phyloP scores from a whole-genome alignment of 2,329 filamentous ascomycete genomes.

The Calonectria henricotiae region DNA sequence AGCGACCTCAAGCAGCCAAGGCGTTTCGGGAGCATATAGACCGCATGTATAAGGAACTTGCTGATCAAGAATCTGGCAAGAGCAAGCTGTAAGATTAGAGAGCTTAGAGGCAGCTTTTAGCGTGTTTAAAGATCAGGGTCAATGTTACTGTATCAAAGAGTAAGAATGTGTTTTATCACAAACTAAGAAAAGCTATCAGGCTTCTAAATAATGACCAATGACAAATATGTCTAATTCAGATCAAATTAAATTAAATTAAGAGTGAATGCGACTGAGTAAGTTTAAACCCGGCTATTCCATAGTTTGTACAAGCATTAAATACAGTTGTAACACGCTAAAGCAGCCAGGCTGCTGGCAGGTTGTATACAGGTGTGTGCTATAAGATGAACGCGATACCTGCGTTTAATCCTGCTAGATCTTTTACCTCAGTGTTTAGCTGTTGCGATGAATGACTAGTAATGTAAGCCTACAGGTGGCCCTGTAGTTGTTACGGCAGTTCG shows the following conservation, averaged over 20 bases:
- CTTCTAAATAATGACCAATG: constrained; percentile 14
- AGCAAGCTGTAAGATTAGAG: constrained; percentile 49
- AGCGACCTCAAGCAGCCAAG: constrained; percentile 71
- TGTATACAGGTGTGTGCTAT: too few relatives aligned
- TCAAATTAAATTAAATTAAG: neutral
- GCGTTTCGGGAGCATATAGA: constrained; percentile 70
- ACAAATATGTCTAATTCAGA: neutral
- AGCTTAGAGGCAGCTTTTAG: constrained; percentile 3
- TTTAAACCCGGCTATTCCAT: too few relatives aligned
- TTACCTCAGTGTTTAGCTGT: too few relatives aligned
- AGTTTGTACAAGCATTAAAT: too few relatives aligned
- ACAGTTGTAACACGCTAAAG: too few relatives aligned
- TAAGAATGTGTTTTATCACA: neutral
- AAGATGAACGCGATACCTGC: too few relatives aligned
- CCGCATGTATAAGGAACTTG: constrained; percentile 71
- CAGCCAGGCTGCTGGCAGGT: too few relatives aligned
- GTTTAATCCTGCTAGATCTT: too few relatives aligned
- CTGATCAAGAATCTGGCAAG: constrained; percentile 41
- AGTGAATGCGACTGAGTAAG: neutral
- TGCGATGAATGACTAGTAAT: too few relatives aligned
- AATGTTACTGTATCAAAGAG: constrained; percentile 3
- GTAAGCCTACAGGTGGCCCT: too few relatives aligned
- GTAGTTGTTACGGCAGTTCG: too few relatives aligned
- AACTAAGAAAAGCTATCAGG: neutral
- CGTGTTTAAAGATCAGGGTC: constrained; percentile 18